Base-by-base conservation (phyloP, 2,329 filamentous ascomycete genomes). In the Helotiales sp. region DNA sequence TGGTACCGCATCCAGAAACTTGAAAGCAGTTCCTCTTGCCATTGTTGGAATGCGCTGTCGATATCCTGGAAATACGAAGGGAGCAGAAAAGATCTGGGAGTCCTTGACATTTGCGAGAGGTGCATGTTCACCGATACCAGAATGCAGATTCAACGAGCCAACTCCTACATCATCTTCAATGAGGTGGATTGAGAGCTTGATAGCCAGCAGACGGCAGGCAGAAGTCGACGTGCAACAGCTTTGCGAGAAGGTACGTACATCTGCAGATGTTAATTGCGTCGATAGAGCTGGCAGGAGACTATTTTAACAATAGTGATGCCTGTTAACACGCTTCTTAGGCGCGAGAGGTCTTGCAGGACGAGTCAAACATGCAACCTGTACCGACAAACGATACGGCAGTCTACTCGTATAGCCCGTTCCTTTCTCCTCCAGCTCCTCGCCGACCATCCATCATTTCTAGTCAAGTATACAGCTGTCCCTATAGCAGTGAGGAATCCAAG, bases 301-400 rank as follows among this genome's bases (percentile, higher is more conserved):
- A 15, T 47, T n/a, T 54, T 15, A 22, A 24, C 55, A 33, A 46
- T 54, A 49, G 42, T 22, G 49, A 53, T 52, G 53, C 53, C 65
- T 68, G 52, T 69, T 55, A 30, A 27, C 48, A 47, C 50, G 40
- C 58, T 54, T 19, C 40, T 19, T 69, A 96, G 92, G 93, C 95
- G 72, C 86, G 93, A 77, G 95, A 99, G 78, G 93, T 99, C 61
- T 81, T 99, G 67, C 92, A 96, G 77, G 92, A 96, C 54, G 95
- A 99, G 79, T 97, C 93, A 57, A 99, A 99, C 73, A 95, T 99
- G 65, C 95, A 99, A 80, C 95, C 95, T 74, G 95, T 99, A n/a
- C n/a, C n/a, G n/a, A n/a, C n/a, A n/a, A n/a, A n/a, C n/a, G n/a
- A n/a, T 25, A 25, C 31, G 10, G 31, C 3, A 15, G n/a, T 15